phyloP scores from a whole-genome alignment of 1,284 basidiomycete species.

The Trichosporon sp. region DNA sequence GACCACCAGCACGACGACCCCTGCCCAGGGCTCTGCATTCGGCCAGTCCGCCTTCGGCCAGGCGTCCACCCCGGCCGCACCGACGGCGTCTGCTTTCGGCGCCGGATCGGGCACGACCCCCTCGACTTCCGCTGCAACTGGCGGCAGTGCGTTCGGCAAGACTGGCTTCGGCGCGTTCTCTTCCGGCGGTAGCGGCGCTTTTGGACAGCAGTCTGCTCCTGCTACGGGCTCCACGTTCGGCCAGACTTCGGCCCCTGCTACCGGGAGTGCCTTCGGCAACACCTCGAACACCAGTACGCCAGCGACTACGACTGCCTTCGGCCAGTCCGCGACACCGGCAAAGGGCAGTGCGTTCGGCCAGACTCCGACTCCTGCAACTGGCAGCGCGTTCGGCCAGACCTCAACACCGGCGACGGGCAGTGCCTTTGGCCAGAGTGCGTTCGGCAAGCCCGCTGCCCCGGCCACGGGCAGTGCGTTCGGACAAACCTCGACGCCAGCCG shows the following conservation, averaged over 20 bases:
- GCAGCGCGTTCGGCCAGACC: slow-evolving; percentile 35
- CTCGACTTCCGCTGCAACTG: slow-evolving; percentile 7
- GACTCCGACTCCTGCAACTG: slow-evolving; percentile 31
- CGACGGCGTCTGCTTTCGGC: slow-evolving; percentile 51
- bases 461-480: slow-evolving; percentile 45
- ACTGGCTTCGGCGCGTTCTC: slow-evolving; percentile 60
- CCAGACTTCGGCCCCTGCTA: slow-evolving; percentile 25
- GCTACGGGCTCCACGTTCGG: slow-evolving; percentile 44
- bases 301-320: slow-evolving; percentile 21
- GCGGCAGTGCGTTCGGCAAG: slow-evolving; percentile 56
- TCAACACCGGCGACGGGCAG: slow-evolving; percentile 24
- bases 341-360: slow-evolving; percentile 45
- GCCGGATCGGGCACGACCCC: neutral
- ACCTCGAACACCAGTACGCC: neutral
- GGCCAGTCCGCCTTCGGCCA: slow-evolving; percentile 25
- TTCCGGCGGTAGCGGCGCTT: slow-evolving; percentile 42
- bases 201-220: slow-evolving; percentile 33
- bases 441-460: slow-evolving; percentile 26
- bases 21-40: neutral
- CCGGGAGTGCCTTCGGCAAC: neutral
- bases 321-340: slow-evolving; percentile 24
- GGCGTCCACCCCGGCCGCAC: slow-evolving; percentile 27
- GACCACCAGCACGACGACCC: neutral
- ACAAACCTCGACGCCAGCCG: slow-evolving; percentile 36
- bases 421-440: slow-evolving; percentile 33